Percentiles rank a stretch among this genome's conserved stretches.
phyloP scores from a whole-genome alignment of 371 early-diverging fungal species.

The Mucor irregularis region DNA sequence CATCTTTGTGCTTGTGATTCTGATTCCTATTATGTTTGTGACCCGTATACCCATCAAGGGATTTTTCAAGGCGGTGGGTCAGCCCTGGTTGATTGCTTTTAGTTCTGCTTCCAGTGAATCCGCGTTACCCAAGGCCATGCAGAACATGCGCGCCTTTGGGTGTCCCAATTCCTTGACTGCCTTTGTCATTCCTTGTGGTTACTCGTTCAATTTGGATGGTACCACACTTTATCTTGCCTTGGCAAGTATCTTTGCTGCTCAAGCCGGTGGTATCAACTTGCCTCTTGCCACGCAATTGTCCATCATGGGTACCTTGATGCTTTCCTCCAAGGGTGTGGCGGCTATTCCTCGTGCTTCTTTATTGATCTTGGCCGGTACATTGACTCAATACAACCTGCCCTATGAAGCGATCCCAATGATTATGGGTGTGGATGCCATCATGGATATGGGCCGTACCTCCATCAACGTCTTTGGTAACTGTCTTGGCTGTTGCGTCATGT shows the following conservation, averaged over 20 bases:
- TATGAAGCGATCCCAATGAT: constrained; percentile 60
- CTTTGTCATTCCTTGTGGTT: constrained; percentile 78
- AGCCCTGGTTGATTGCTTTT: constrained; percentile 80
- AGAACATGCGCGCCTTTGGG: constrained; percentile 74
- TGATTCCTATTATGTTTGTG: constrained; percentile 66
- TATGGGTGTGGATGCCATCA: constrained; percentile 74
- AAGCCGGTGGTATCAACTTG: constrained; percentile 64
- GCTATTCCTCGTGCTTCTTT: constrained; percentile 78
- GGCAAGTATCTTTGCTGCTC: constrained; percentile 67
- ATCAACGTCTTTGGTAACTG: constrained; percentile 79
- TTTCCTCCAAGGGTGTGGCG: constrained; percentile 82
- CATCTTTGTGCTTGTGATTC: constrained; percentile 59
- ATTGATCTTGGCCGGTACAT: constrained; percentile 19
- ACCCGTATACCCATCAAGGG: constrained; percentile 57
- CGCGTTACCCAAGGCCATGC: constrained; percentile 77
- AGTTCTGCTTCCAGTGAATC: constrained; percentile 84
- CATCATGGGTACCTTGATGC: constrained; percentile 74
- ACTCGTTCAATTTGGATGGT: constrained; percentile 85
- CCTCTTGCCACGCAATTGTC: constrained; percentile 64
- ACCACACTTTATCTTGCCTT: constrained; percentile 75
- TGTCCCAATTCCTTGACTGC: constrained; percentile 69
- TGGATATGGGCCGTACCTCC: constrained; percentile 82
- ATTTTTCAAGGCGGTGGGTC: constrained; percentile 58
- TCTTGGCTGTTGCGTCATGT: constrained; percentile 70
- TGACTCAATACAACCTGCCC: constrained; percentile 56